Evolutionary conservation across 192 early-diverging fungal species (phyloP).

Genomic region (Gryganskiella cystojenkinii): DNA sequence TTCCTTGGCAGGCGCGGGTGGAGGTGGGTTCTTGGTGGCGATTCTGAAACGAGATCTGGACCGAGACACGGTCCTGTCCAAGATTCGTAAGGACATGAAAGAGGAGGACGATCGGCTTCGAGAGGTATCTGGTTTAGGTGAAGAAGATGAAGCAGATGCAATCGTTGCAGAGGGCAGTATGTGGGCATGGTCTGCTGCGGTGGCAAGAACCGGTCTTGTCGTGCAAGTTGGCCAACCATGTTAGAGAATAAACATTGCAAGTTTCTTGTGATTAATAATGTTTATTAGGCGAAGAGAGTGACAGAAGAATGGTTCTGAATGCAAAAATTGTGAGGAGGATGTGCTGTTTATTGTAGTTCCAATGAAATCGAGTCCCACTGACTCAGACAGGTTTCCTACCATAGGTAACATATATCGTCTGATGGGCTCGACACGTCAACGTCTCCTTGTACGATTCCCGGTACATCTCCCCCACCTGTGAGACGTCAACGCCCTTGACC

Average conservation of each 20-base stretch:
- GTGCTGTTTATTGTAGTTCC: neutral
- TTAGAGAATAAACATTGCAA: too few relatives aligned
- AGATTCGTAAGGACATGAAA: slow-evolving; percentile 1
- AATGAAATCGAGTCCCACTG: neutral
- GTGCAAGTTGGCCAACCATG: too few relatives aligned
- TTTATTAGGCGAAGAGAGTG: too few relatives aligned
- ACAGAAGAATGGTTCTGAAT: neutral
- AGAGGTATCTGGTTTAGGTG: neutral
- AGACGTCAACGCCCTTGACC: neutral
- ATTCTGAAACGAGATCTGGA: slow-evolving; percentile 10
- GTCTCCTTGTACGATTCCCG: slow-evolving; percentile 20
- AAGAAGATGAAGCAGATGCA: neutral
- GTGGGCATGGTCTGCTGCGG: neutral
- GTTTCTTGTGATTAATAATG: too few relatives aligned
- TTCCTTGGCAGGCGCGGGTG: slow-evolving; percentile 39
- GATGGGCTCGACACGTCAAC: neutral
- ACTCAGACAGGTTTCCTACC: slow-evolving; percentile 34
- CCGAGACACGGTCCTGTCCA: neutral
- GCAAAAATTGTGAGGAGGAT: neutral
- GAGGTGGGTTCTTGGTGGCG: slow-evolving; percentile 34
- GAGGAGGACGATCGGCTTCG: neutral
- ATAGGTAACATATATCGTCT: slow-evolving; percentile 39
- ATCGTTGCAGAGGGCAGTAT: neutral
- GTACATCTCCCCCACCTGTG: slow-evolving; percentile 15
- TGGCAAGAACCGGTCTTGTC: neutral